Conservation (phyloP, 495 filamentous ascomycete genomes). For the Penicillium riverlandense region DNA sequence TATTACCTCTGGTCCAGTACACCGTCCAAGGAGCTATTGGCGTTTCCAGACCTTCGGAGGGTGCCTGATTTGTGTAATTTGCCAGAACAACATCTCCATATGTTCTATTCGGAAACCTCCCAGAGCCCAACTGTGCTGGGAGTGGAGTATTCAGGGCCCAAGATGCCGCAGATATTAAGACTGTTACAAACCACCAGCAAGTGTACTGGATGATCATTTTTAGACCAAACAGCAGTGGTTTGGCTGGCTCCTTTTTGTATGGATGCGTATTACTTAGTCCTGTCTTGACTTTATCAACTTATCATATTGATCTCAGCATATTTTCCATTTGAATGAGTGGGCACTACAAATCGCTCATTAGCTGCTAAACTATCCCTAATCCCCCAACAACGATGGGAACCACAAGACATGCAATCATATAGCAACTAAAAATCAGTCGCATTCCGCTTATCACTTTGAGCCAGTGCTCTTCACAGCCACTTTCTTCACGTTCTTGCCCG, state of each 20-base stretch:
- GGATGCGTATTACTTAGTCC: neutral
- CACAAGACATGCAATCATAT: too few relatives aligned
- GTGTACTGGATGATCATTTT: neutral
- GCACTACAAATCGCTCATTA: too few relatives aligned
- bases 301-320: neutral
- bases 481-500: slow-evolving; percentile 4
- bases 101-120: slow-evolving; percentile 14
- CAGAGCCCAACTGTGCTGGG: slow-evolving; percentile 12
- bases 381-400: too few relatives aligned
- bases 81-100: slow-evolving; percentile 5
- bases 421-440: too few relatives aligned
- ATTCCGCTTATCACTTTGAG: too few relatives aligned
- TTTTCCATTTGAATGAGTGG: too few relatives aligned
- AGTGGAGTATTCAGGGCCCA: slow-evolving; percentile 18
- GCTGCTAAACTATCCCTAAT: too few relatives aligned
- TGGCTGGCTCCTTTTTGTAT: neutral
- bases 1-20: slow-evolving; percentile 18
- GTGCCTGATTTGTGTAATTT: slow-evolving; percentile 1
- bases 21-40: slow-evolving; percentile 9
- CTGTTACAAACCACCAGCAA: slow-evolving; percentile 6
- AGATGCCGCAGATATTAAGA: slow-evolving; percentile 11
- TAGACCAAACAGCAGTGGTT: neutral
- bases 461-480: too few relatives aligned
- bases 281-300: too few relatives aligned
- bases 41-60: slow-evolving; percentile 16